These are phyloP conservation scores for Rhizophagus clarus DNA, from an alignment of 192 early-diverging fungal genomes.

Conservation along the genomic window DNA sequence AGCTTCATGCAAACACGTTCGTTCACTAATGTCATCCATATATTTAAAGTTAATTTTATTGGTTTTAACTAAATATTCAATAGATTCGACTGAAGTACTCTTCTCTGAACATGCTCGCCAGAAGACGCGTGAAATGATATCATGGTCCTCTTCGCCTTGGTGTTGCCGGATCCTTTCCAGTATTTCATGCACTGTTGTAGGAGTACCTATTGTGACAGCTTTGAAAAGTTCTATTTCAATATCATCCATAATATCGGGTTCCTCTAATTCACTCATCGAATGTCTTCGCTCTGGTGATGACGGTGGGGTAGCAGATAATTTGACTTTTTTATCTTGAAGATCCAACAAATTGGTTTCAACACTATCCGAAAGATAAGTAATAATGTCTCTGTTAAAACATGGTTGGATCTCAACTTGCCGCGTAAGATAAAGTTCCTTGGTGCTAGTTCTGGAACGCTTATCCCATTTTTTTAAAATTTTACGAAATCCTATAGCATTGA, in stretches of 20 bases:
- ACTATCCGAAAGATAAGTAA: slow-evolving; percentile 88
- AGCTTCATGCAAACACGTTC: slow-evolving; percentile 87
- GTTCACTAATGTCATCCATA: slow-evolving; percentile 91
- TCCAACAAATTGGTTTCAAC: slow-evolving; percentile 78
- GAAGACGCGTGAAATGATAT: slow-evolving; percentile 71
- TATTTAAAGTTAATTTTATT: slow-evolving; percentile 76
- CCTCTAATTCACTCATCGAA: slow-evolving; percentile 34
- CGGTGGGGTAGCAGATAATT: slow-evolving; percentile 34
- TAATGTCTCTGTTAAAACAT: slow-evolving; percentile 92
- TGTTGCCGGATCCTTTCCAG: slow-evolving; percentile 49
- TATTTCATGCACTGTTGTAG: slow-evolving; percentile 53
- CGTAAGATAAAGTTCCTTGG: slow-evolving; percentile 96
- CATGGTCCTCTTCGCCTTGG: slow-evolving; percentile 54
- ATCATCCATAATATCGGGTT: slow-evolving; percentile 55
- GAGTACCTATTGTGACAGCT: slow-evolving; percentile 48
- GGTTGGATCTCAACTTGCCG: slow-evolving; percentile 98
- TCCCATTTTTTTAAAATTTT: slow-evolving; percentile 99
- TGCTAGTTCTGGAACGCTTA: slow-evolving; percentile 96
- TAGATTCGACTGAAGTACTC: slow-evolving; percentile 46
- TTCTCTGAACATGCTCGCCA: slow-evolving; percentile 69
- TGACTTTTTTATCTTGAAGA: slow-evolving; percentile 63
- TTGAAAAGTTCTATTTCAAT: slow-evolving; percentile 61
- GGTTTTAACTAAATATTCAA: slow-evolving; percentile 65
- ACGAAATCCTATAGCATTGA: slow-evolving; percentile 94
- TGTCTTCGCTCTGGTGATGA: slow-evolving; percentile 36